phyloP scores from a whole-genome alignment of 2,329 filamentous ascomycete genomes.

The Fusarium penzigii region DNA sequence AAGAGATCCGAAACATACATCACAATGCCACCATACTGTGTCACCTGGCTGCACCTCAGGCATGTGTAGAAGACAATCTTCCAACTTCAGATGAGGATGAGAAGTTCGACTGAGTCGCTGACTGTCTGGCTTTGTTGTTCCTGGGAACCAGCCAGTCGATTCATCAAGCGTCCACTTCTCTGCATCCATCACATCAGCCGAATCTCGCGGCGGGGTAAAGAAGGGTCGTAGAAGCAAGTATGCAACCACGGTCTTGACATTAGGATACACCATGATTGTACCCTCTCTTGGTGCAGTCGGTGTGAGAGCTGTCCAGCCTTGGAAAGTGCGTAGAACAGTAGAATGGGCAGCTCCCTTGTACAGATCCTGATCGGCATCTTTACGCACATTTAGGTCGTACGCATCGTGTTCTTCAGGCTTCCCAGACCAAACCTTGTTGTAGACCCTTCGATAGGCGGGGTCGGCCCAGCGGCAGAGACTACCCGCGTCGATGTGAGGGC shows the following conservation, averaged over 20 bases:
- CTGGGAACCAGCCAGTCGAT: constrained; percentile 37
- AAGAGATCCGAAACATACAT: neutral
- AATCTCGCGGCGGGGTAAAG: constrained; percentile 35
- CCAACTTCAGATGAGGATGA: constrained; percentile 41
- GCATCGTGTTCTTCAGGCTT: constrained; percentile 37
- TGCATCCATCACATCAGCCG: constrained; percentile 36
- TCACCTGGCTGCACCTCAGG: constrained; percentile 25
- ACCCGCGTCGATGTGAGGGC: constrained; percentile 46
- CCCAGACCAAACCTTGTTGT: constrained; percentile 39
- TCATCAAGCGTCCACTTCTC: constrained; percentile 38
- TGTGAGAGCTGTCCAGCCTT: constrained; percentile 46
- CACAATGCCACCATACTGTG: constrained; percentile 13
- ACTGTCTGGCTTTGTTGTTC: constrained; percentile 33
- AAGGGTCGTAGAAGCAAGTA: constrained; percentile 46
- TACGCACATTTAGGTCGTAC: constrained; percentile 38
- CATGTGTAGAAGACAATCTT: constrained; percentile 39
- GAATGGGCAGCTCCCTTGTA: constrained; percentile 40
- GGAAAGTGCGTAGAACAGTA: constrained; percentile 39
- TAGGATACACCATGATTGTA: constrained; percentile 41
- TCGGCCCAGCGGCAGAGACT: constrained; percentile 45
- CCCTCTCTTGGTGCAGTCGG: constrained; percentile 36
- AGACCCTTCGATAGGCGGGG: constrained; percentile 37
- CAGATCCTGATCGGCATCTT: constrained; percentile 35
- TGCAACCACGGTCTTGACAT: constrained; percentile 36
- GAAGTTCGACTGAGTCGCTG: constrained; percentile 22